Evolutionary conservation across 768 basidiomycete species (phyloP).

Genomic region (Nidularia sp.): DNA sequence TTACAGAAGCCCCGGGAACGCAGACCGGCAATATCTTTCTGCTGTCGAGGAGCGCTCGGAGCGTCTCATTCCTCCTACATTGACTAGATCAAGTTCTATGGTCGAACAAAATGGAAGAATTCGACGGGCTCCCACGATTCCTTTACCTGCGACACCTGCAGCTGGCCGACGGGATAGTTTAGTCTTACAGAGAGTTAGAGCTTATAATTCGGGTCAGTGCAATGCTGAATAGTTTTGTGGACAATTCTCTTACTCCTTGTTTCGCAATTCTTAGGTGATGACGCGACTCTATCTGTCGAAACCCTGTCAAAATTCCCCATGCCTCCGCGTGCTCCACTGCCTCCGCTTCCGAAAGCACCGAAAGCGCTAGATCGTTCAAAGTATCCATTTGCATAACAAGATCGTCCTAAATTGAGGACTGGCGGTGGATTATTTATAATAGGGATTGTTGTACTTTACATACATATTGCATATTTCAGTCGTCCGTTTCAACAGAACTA

Average conservation of each 20-base stretch:
- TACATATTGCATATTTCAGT: too few species aligned
- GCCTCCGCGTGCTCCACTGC: slow-evolving; percentile 27
- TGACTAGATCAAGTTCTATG: not conserved
- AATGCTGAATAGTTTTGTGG: not conserved
- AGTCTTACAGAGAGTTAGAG: slow-evolving; percentile 28
- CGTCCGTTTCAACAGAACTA: too few species aligned
- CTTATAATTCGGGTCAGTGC: slow-evolving; percentile 18
- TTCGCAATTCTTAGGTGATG: not conserved
- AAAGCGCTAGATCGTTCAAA: slow-evolving; percentile 10
- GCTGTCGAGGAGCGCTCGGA: not conserved
- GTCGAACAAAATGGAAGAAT: not conserved
- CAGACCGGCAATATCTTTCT: not conserved
- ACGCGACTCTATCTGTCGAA: slow-evolving; percentile 12
- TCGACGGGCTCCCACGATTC: not conserved
- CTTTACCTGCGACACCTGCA: slow-evolving; percentile 3
- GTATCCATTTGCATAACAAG: slow-evolving; percentile 4
- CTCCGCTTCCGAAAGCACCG: slow-evolving; percentile 10
- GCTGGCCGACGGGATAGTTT: slow-evolving; percentile 27
- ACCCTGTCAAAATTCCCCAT: slow-evolving; percentile 32
- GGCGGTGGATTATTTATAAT: too few species aligned
- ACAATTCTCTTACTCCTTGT: not conserved
- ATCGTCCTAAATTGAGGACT: not conserved
- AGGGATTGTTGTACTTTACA: too few species aligned
- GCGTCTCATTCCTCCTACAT: not conserved
- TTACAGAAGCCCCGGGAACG: not conserved